Evolutionary conservation across 306 rosid species (phyloP), one percentile per base, ranked within the genome.

Genomic region (Cicer judaicum): DNA sequence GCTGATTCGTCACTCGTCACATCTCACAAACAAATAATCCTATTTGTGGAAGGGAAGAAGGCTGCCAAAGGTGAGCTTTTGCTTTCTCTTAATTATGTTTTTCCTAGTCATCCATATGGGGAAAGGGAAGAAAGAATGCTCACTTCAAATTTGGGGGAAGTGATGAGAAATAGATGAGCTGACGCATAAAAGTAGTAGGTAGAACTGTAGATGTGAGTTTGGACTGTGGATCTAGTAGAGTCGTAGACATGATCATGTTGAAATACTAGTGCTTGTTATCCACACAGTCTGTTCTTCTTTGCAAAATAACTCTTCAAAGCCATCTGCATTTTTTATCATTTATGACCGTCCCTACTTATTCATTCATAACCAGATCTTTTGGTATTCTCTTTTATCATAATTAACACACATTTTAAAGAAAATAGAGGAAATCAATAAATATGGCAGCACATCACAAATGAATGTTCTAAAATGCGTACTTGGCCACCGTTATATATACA

Each of bases 311-410:
- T 48, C 59, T 62, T 39, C 13, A 49, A 49, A 57, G 54, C 18
- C 63, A 59, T 47, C 34, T 59, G 38, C 55, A 18, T 3, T 36
- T 13, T 47, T 38, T 11, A 52, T 16, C 59, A 15, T 52, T 52
- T 7, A 49, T 21, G 48, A 56, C 34, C 52, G 39, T 43, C 71
- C 24, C n/a, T 8, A 7, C 29, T 2, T 24, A 24, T 21, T 63
- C 77, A 78, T 15, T 66, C 39, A 71, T 47, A 12, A 44, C 21
- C 62, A 53, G 36, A 53, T 34, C 21, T 16, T 44, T 64, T 55
- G 54, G 64, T 19, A 12, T 38, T 13, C 38, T 78, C 64, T 77
- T 59, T 6, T 47, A 68, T 68, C 63, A 68, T 47, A 68, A 14
- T 46, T 52, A 49, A 15, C 10, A 42, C 9, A 8, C 43, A 19